These are phyloP conservation scores for Psidium friedrichsthalianum DNA, from an alignment of 345 rosid genomes.

Conservation along the genomic window DNA sequence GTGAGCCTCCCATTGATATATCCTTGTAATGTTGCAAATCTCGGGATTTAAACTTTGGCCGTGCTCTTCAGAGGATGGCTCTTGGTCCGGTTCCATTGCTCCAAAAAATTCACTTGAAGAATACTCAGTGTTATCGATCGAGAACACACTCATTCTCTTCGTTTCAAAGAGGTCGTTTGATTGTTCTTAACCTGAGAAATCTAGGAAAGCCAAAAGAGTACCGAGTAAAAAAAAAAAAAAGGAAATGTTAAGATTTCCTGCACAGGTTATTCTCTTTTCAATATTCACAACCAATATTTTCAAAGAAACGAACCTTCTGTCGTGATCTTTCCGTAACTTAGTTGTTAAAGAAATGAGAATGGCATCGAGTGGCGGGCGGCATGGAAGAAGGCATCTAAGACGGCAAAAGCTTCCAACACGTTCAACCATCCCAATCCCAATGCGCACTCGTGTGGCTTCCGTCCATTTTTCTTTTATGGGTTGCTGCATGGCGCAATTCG, in stretches of 20 bases:
- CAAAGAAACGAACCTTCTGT: background rate
- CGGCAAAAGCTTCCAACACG: slow-evolving; percentile 6
- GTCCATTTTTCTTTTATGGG: background rate
- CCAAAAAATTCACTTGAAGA: background rate
- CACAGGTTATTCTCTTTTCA: background rate
- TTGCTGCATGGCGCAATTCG: background rate
- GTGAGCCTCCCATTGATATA: too few species aligned
- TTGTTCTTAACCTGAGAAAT: background rate
- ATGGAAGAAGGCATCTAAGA: background rate
- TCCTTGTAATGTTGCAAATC: background rate
- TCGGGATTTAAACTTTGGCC: background rate
- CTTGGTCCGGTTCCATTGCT: too few species aligned
- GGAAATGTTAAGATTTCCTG: background rate
- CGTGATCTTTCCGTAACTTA: background rate
- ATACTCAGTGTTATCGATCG: background rate
- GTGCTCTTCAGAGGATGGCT: background rate
- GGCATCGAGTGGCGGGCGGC: background rate
- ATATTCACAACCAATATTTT: background rate
- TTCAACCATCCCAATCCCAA: slow-evolving; percentile 7
- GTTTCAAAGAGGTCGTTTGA: background rate
- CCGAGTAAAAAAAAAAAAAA: background rate
- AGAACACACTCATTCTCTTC: background rate
- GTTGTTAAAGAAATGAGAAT: background rate
- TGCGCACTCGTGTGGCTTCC: slow-evolving; percentile 8
- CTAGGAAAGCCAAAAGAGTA: background rate